Evolutionary conservation across 768 basidiomycete species (phyloP).

Genomic region (Xerocomus spinulosus): DNA sequence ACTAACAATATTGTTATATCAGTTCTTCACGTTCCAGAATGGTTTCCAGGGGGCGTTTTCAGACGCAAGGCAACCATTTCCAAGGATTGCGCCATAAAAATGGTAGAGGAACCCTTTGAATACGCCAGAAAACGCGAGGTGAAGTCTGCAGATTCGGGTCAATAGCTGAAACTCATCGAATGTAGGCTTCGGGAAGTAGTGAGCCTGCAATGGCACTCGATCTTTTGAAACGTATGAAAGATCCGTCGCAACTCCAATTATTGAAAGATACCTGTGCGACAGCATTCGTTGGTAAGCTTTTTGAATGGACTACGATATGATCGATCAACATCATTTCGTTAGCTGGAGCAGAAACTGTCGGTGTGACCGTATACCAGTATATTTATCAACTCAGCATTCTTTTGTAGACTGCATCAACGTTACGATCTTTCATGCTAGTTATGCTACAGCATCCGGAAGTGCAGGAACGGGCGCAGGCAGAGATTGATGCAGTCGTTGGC

Average conservation of each 20-base stretch:
- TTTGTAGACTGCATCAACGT: constrained; percentile 7
- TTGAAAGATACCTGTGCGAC: not conserved
- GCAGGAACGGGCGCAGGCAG: constrained; percentile 27
- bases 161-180: not conserved
- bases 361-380: not conserved
- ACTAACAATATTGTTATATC: not conserved
- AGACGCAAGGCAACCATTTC: constrained; percentile 18
- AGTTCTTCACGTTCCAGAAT: constrained; percentile 23
- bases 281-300: not conserved
- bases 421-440: constrained; percentile 26
- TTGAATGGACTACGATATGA: not conserved
- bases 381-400: not conserved
- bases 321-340: not conserved
- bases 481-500: constrained; percentile 29
- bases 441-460: constrained; percentile 30
- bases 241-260: not conserved
- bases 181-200: constrained; percentile 9
- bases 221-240: constrained; percentile 1
- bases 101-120: constrained; percentile 16
- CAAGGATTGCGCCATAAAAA: constrained; percentile 4
- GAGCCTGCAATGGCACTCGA: constrained; percentile 13
- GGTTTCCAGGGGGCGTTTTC: constrained; percentile 27
- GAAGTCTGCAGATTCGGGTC: not conserved
- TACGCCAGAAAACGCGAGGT: constrained; percentile 13
- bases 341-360: constrained; percentile 22